A percentile compares a stretch with the other conserved stretches of the same genome.
Evolutionary conservation across 2,329 filamentous ascomycete species (phyloP).

Genomic region (Ophiosphaerella korrae): DNA sequence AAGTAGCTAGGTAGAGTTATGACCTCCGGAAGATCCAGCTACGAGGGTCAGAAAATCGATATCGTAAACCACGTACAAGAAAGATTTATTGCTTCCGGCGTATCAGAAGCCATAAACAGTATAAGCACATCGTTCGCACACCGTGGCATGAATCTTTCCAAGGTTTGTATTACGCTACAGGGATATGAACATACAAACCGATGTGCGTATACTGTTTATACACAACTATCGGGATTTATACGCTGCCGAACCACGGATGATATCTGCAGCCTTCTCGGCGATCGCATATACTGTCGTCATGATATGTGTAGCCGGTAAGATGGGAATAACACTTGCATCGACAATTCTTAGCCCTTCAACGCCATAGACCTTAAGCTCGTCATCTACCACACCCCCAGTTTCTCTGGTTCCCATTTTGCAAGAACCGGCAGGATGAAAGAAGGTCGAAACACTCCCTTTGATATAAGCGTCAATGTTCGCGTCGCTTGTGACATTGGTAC

Average conservation of each 20-base stretch:
- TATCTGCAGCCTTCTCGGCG: constrained; percentile 24
- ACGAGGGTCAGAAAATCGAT: no score
- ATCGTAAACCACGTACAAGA: no score
- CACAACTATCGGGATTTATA: not conserved
- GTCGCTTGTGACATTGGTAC: constrained; percentile 23
- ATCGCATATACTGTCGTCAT: constrained; percentile 28
- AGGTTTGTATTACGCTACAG: no score
- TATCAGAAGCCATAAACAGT: no score
- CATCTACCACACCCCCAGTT: constrained; percentile 35
- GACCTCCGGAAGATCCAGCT: no score
- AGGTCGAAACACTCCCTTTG: constrained; percentile 14
- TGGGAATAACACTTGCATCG: constrained; percentile 24
- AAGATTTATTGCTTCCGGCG: no score
- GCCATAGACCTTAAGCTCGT: constrained; percentile 31
- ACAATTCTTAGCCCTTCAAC: constrained; percentile 24
- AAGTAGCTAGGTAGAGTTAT: no score
- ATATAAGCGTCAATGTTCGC: constrained; percentile 23
- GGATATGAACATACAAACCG: no score
- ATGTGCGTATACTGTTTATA: no score
- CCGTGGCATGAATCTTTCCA: no score
- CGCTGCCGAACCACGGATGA: constrained; percentile 5
- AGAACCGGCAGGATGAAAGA: constrained; percentile 35
- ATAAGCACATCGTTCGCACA: no score
- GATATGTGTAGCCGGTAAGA: constrained; percentile 22
- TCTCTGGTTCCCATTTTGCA: constrained; percentile 33